Conservation (phyloP, 768 basidiomycete species). For the Panaeolus papilionaceus region DNA sequence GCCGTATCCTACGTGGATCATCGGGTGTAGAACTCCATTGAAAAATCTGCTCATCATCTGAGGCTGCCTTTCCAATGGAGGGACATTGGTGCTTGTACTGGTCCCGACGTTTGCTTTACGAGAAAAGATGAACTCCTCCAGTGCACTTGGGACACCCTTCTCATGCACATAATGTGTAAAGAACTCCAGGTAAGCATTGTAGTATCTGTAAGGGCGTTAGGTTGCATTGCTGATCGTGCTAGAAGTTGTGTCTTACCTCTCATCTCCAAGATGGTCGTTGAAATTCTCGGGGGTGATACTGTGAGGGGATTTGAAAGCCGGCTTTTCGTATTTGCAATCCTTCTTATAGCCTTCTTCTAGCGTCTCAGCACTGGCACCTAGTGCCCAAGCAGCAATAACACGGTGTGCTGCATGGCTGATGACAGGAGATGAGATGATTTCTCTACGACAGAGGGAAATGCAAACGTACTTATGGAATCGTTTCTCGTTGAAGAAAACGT, state of each 20-base stretch:
- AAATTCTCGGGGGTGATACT: conserved; percentile 55
- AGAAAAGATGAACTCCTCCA: conserved; percentile 73
- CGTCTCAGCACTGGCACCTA: conserved; percentile 56
- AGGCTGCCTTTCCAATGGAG: conserved; percentile 42
- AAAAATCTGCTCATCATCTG: conserved; percentile 65
- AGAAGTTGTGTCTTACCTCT: conserved; percentile 42
- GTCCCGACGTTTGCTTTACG: conserved; percentile 50
- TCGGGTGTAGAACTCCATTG: conserved; percentile 63
- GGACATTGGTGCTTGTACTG: conserved; percentile 20
- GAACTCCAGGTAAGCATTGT: conserved; percentile 62
- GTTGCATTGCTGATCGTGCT: no score
- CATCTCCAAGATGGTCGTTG: conserved; percentile 61
- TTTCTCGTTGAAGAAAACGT: conserved; percentile 57
- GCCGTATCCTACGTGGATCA: conserved; percentile 70
- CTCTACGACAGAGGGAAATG: not conserved
- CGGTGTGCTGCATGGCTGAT: conserved; percentile 63
- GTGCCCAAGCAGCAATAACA: conserved; percentile 60
- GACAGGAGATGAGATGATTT: conserved; percentile 21
- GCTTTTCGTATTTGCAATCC: conserved; percentile 43
- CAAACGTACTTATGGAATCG: conserved; percentile 43
- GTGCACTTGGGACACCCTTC: conserved; percentile 47
- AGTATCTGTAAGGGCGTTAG: conserved; percentile 49
- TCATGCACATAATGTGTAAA: conserved; percentile 50
- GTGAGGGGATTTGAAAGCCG: conserved; percentile 49
- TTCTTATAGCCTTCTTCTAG: conserved; percentile 45